Percentiles rank a stretch among this genome's conserved stretches.
These are phyloP conservation scores for Leccinellum rugosiceps DNA, from an alignment of 768 basidiomycete species.

Conservation along the genomic window DNA sequence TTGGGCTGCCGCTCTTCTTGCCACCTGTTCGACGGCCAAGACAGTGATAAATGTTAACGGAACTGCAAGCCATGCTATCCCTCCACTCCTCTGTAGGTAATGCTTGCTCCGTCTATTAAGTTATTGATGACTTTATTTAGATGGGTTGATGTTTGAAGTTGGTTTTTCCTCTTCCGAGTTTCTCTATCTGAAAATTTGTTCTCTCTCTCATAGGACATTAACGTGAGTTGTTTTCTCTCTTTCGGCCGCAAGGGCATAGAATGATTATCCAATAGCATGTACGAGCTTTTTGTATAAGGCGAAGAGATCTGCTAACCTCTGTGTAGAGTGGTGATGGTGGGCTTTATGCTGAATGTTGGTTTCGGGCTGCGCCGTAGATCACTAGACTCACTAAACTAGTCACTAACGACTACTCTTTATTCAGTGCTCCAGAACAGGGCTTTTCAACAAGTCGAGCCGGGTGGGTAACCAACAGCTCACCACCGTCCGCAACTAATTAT, in stretches of 20 bases:
- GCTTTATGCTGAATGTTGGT: conserved; percentile 56
- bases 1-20: background rate
- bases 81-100: conserved; percentile 49
- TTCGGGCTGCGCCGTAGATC: conserved; percentile 2
- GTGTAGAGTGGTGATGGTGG: conserved; percentile 66
- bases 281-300: conserved; percentile 7
- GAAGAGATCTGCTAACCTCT: conserved; percentile 15
- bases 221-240: conserved; percentile 37
- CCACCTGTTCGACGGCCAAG: conserved; percentile 2
- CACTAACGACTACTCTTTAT: background rate
- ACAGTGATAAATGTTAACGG: conserved; percentile 41
- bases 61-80: conserved; percentile 50
- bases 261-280: conserved; percentile 32
- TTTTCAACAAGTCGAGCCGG: conserved; percentile 59
- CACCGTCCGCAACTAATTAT: background rate
- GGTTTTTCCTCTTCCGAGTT: background rate
- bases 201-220: conserved; percentile 48
- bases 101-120: background rate
- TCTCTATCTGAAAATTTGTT: background rate
- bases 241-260: background rate
- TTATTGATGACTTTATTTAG: conserved; percentile 25
- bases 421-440: conserved; percentile 66
- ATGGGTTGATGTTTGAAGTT: conserved; percentile 62
- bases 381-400: no score
- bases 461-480: conserved; percentile 26